phyloP scores from a whole-genome alignment of 2,329 filamentous ascomycete species.

The Aspergillus sergii region DNA sequence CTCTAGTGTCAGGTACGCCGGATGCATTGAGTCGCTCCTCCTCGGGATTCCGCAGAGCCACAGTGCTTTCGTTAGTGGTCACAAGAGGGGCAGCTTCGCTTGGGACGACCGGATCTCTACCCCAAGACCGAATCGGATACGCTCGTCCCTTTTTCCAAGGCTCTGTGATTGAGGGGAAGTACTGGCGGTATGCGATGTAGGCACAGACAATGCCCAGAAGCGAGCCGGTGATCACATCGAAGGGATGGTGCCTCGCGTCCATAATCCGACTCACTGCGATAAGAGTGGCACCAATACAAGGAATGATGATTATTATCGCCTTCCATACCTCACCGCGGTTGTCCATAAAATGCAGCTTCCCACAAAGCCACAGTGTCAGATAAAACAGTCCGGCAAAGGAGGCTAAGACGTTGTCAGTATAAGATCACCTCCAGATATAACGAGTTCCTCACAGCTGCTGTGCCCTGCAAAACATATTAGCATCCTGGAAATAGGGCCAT shows the following conservation, averaged over 20 bases:
- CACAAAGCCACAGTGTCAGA: slow-evolving; percentile 61
- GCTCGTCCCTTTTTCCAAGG: slow-evolving; percentile 61
- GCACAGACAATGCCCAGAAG: slow-evolving; percentile 56
- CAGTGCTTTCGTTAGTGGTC: slow-evolving; percentile 20
- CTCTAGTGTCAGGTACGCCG: slow-evolving; percentile 8
- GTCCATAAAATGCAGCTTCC: slow-evolving; percentile 62
- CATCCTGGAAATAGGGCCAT: background rate
- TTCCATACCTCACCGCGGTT: slow-evolving; percentile 65
- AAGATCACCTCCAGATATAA: background rate
- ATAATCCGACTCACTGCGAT: slow-evolving; percentile 62
- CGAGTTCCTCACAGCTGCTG: slow-evolving; percentile 23
- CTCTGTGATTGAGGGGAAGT: slow-evolving; percentile 60
- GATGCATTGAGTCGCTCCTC: slow-evolving; percentile 28
- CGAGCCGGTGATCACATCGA: slow-evolving; percentile 61
- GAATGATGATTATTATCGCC: slow-evolving; percentile 56
- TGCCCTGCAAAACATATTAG: slow-evolving; percentile 25
- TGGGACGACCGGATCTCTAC: slow-evolving; percentile 44
- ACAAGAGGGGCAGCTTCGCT: slow-evolving; percentile 9
- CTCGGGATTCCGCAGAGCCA: slow-evolving; percentile 36
- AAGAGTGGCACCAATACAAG: slow-evolving; percentile 56
- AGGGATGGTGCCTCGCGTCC: slow-evolving; percentile 64
- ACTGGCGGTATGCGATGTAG: slow-evolving; percentile 59
- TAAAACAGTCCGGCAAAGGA: slow-evolving; percentile 63
- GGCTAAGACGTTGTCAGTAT: slow-evolving; percentile 38
- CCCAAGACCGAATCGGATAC: slow-evolving; percentile 61